Conservation (phyloP, 169 alveolate species). For the Besnoitia besnoiti region DNA sequence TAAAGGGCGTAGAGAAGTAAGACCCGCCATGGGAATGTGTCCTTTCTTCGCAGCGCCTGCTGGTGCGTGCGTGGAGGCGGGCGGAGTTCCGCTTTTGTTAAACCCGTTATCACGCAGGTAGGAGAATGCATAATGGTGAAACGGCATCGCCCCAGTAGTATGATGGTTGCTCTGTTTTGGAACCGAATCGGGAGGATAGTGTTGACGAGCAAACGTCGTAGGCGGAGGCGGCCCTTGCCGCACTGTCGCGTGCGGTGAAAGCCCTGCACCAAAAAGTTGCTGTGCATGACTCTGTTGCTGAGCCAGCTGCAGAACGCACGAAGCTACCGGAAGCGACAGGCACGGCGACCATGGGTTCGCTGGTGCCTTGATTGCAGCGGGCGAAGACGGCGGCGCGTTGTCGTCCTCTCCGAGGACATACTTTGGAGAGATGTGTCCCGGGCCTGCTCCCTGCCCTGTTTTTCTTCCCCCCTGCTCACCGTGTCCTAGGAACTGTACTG, state of each 20-base stretch:
- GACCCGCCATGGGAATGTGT: background rate
- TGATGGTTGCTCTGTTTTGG: background rate
- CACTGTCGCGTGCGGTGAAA: background rate
- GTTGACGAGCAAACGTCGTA: background rate
- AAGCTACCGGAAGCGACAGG: background rate
- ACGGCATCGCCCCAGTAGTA: background rate
- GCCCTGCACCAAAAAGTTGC: background rate
- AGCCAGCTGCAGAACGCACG: background rate
- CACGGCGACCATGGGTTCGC: background rate
- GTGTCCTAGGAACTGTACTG: background rate
- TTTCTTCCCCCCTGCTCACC: background rate
- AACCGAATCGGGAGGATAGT: background rate
- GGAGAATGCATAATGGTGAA: background rate
- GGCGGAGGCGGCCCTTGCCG: background rate
- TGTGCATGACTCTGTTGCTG: background rate
- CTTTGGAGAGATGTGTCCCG: background rate
- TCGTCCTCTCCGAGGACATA: background rate
- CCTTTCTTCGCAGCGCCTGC: background rate
- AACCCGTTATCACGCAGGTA: background rate
- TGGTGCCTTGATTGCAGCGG: background rate
- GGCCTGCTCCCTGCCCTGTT: background rate
- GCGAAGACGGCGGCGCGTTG: background rate
- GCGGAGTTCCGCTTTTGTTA: background rate
- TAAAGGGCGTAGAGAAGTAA: background rate
- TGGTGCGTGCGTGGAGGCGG: background rate